Percentiles rank a stretch among this genome's conserved stretches.
phyloP scores from a whole-genome alignment of 805 yeast genomes.

The Saturnispora silvae region DNA sequence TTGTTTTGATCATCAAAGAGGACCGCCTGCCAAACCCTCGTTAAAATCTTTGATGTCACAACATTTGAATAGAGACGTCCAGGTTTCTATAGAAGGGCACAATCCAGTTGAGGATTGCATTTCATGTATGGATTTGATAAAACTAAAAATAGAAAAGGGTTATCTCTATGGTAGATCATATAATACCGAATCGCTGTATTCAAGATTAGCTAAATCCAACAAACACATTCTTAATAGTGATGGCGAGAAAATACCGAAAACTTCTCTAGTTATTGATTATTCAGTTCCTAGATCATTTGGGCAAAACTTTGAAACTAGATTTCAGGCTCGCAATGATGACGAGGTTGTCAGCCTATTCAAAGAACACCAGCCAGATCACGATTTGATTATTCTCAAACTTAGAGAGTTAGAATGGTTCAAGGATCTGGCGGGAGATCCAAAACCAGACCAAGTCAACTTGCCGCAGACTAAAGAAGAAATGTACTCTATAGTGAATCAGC shows the following conservation, averaged over 20 bases:
- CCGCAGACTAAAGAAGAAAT: constrained; percentile 12
- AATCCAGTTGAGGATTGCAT: constrained; percentile 79
- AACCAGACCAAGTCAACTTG: constrained; percentile 9
- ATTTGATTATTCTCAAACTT: constrained; percentile 44
- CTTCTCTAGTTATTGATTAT: constrained; percentile 20
- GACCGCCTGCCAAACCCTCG: constrained; percentile 73
- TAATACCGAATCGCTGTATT: constrained; percentile 33
- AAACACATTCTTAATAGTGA: constrained; percentile 14
- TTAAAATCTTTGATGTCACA: constrained; percentile 57
- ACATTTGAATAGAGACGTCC: constrained; percentile 50
- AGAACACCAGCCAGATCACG: constrained; percentile 29
- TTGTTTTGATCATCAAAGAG: constrained; percentile 68
- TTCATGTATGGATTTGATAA: constrained; percentile 69
- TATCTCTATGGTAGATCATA: constrained; percentile 46
- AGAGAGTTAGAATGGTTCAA: constrained; percentile 46
- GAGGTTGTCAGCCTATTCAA: constrained; percentile 38
- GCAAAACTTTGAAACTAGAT: constrained; percentile 22
- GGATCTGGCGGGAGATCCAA: constrained; percentile 17
- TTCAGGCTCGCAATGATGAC: constrained; percentile 47
- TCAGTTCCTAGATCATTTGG: constrained; percentile 11
- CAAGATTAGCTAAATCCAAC: constrained; percentile 24
- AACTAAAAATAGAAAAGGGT: constrained; percentile 62
- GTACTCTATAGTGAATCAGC: constrained; percentile 29
- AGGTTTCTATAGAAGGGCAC: constrained; percentile 59
- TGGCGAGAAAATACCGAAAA: constrained; percentile 21